Percentiles rank a stretch among this genome's conserved stretches.
These are phyloP conservation scores for Huiozyma sinensis DNA, from an alignment of 805 yeast genomes.

Conservation along the genomic window DNA sequence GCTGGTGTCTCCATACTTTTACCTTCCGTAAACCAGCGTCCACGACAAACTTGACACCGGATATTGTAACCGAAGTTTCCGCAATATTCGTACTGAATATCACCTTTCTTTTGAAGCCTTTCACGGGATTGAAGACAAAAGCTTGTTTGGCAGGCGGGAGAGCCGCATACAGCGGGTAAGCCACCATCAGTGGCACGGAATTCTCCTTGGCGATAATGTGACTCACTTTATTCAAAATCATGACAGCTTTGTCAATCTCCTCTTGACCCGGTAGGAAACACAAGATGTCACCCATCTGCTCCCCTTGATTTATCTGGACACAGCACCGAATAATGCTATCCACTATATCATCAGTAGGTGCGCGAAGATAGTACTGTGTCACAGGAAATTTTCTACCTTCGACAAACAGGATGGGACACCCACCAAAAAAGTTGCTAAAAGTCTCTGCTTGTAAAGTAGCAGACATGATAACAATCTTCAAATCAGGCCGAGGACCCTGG, in stretches of 20 bases:
- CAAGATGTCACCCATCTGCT: slow-evolving; percentile 77
- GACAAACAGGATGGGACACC: slow-evolving; percentile 75
- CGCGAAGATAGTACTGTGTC: slow-evolving; percentile 50
- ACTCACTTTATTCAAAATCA: slow-evolving; percentile 46
- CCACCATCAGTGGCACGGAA: slow-evolving; percentile 57
- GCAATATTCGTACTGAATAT: slow-evolving; percentile 93
- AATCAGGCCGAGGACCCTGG: slow-evolving; percentile 36
- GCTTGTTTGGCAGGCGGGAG: slow-evolving; percentile 77
- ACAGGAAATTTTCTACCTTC: slow-evolving; percentile 90
- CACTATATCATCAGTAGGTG: slow-evolving; percentile 69
- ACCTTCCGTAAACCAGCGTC: slow-evolving; percentile 91
- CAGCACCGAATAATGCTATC: slow-evolving; percentile 67
- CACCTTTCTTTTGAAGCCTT: slow-evolving; percentile 66
- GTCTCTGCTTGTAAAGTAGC: slow-evolving; percentile 87
- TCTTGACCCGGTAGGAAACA: slow-evolving; percentile 95
- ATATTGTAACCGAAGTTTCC: slow-evolving; percentile 92
- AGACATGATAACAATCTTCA: slow-evolving; percentile 81
- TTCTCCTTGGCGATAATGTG: slow-evolving; percentile 53
- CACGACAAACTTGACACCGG: slow-evolving; percentile 86
- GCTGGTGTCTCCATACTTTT: slow-evolving; percentile 86
- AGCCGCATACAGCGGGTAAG: slow-evolving; percentile 89
- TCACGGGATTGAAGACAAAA: slow-evolving; percentile 59
- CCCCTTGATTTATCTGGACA: slow-evolving; percentile 67
- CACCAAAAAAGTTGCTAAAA: slow-evolving; percentile 65
- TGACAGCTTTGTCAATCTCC: slow-evolving; percentile 81